These are phyloP conservation scores for Sisymbrium irio DNA, from an alignment of 345 rosid species.

Conservation along the genomic window DNA sequence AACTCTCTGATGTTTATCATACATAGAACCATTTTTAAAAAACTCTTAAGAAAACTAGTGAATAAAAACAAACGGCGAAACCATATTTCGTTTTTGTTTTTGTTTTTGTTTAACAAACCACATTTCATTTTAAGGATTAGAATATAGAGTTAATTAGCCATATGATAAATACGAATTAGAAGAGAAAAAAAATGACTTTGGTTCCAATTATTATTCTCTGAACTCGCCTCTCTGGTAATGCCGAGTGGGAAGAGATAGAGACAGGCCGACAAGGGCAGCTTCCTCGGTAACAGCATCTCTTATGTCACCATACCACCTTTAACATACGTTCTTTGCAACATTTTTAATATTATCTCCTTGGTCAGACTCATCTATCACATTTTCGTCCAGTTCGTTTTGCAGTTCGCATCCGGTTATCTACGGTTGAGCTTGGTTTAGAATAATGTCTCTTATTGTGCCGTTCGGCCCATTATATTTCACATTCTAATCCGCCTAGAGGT, in stretches of 20 bases:
- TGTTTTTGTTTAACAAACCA: no score
- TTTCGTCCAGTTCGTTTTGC: not conserved
- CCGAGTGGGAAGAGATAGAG: slow-evolving; percentile 18
- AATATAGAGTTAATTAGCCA: not conserved
- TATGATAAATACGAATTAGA: not conserved
- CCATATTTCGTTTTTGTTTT: not conserved
- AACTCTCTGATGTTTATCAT: no score
- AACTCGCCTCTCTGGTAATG: slow-evolving; percentile 9
- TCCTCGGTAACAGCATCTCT: slow-evolving; percentile 27
- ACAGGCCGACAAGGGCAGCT: slow-evolving; percentile 25
- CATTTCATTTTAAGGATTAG: not conserved
- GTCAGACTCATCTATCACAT: not conserved
- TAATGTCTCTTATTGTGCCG: not conserved
- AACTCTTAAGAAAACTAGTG: not conserved
- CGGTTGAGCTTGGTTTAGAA: not conserved
- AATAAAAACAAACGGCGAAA: slow-evolving; percentile 7
- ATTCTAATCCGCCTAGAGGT: not conserved
- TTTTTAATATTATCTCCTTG: slow-evolving; percentile 7
- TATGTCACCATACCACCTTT: slow-evolving; percentile 6
- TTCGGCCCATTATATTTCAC: not conserved
- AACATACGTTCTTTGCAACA: not conserved
- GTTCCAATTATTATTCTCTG: not conserved
- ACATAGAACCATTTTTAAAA: no score
- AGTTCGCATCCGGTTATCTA: not conserved
- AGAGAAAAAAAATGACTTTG: not conserved